phyloP scores from a whole-genome alignment of 108 stramenopile species.

The Mediolabrus comicus region DNA sequence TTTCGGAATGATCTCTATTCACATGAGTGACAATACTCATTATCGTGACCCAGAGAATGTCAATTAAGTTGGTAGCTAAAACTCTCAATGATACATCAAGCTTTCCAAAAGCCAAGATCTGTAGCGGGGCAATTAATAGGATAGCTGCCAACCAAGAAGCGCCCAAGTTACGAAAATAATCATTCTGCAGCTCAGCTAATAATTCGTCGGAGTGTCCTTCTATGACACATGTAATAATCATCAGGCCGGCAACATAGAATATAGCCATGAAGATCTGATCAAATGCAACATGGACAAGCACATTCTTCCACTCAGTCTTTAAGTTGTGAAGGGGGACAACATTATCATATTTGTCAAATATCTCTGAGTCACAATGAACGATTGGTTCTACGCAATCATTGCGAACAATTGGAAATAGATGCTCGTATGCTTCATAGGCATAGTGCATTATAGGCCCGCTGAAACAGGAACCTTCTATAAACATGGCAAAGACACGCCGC shows the following conservation, averaged over 20 bases:
- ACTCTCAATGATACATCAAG: constrained; percentile 14
- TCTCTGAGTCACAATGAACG: background rate
- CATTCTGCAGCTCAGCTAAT: constrained; percentile 21
- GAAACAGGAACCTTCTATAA: constrained; percentile 17
- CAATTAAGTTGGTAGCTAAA: constrained; percentile 18
- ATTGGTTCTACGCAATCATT: constrained; percentile 6
- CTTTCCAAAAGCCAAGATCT: constrained; percentile 25
- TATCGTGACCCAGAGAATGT: constrained; percentile 21
- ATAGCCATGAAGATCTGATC: constrained; percentile 38
- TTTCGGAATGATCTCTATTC: constrained; percentile 9
- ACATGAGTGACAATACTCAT: constrained; percentile 34
- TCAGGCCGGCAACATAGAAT: constrained; percentile 20
- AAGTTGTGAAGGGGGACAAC: background rate
- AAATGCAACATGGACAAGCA: constrained; percentile 25
- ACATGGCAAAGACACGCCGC: constrained; percentile 15
- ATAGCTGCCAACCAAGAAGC: constrained; percentile 22
- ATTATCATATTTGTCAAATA: background rate
- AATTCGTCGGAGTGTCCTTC: constrained; percentile 22
- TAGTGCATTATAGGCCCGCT: constrained; percentile 22
- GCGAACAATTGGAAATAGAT: constrained; percentile 3
- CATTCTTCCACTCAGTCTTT: constrained; percentile 14
- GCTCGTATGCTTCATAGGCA: constrained; percentile 19
- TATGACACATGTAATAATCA: constrained; percentile 26
- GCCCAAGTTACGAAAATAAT: constrained; percentile 16
- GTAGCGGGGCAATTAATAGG: constrained; percentile 14